Evolutionary conservation across 139 green algal species (phyloP), one percentile per base, ranked within the genome.

Genomic region (Chlorella sp.): DNA sequence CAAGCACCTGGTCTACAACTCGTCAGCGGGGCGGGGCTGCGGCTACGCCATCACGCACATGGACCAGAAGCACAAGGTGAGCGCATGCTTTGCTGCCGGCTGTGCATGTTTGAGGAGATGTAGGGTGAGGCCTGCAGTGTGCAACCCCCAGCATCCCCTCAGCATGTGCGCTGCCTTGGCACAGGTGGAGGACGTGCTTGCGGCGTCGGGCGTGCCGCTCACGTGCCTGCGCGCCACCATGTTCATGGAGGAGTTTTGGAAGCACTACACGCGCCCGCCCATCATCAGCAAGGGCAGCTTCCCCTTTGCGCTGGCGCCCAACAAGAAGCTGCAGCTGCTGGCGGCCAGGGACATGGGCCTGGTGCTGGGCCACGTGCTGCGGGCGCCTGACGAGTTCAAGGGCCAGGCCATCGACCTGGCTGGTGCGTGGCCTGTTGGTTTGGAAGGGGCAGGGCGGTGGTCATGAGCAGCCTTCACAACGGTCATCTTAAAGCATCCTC

Each of bases 221-320:
- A 69, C 63, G 5, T 6, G 22, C 5, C 30, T 49, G 63, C 70
- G 81, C 74, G 72, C 80, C 64, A 78, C 68, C 20, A 73, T 85
- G 69, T 85, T 85, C 73, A 82, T 82, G 75, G 80, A 85, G 72
- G 80, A 85, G 72, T 66, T 85, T 24, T 85, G 80, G 80, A 85
- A 85, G 73, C 72, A 64, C 49, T 85, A 85, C 70, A 85, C 80
- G 29, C 69, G 80, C 31, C 80, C 80, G 0, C 59, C 55, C 23
- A 77, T 81, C 61, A 62, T 82, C 22, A 24, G 2, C 24, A 75
- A 80, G 49, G 79, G 74, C 66, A 65, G 24, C 6, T 84, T 81
- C 72, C 73, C 62, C 23, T 81, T 79, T 60, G 77, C 66, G 62
- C 64, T 79, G 66, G 70, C 75, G 31, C 31, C 62, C 35, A 50